Percentiles rank a stretch among this genome's conserved stretches.
These are phyloP conservation scores for Cytospora schulzeri DNA, from an alignment of 2,329 filamentous ascomycete species.

Conservation along the genomic window DNA sequence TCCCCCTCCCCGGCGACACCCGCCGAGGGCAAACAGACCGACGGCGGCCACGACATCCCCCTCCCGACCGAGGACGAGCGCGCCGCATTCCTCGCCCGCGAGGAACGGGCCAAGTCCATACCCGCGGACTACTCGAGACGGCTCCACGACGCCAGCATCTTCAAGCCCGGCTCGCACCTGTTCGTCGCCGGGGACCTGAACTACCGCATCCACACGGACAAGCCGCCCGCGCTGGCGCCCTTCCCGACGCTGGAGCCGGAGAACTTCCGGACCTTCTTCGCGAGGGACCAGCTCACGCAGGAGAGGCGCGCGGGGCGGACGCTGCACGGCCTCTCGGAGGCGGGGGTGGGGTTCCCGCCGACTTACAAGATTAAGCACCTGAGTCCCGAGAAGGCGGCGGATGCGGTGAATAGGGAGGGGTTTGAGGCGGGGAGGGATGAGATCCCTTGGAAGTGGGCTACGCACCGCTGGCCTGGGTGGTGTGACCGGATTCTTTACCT, in stretches of 20 bases:
- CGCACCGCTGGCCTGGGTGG: conserved; percentile 88
- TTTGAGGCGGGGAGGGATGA: conserved; percentile 32
- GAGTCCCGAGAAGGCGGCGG: conserved; percentile 35
- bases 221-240: conserved; percentile 61
- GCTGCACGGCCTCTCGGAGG: conserved; percentile 77
- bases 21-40: conserved; percentile 20
- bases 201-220: conserved; percentile 77
- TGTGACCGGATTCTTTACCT: conserved; percentile 88
- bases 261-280: conserved; percentile 69
- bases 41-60: conserved; percentile 25
- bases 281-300: conserved; percentile 75
- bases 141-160: conserved; percentile 66
- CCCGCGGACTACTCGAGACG: conserved; percentile 39
- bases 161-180: conserved; percentile 72
- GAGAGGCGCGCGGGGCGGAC: conserved; percentile 71
- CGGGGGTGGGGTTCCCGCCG: conserved; percentile 76
- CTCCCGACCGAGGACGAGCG: conserved; percentile 34
- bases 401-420: conserved; percentile 32
- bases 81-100: conserved; percentile 27
- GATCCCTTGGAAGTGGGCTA: conserved; percentile 71
- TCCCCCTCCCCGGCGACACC: conserved; percentile 3
- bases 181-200: conserved; percentile 94
- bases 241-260: conserved; percentile 63
- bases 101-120: conserved; percentile 6
- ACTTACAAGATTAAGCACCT: conserved; percentile 84